Evolutionary conservation across 352 stramenopile genomes (phyloP), one percentile per base, ranked within the genome.

Genomic region (Pythium coloratum): DNA sequence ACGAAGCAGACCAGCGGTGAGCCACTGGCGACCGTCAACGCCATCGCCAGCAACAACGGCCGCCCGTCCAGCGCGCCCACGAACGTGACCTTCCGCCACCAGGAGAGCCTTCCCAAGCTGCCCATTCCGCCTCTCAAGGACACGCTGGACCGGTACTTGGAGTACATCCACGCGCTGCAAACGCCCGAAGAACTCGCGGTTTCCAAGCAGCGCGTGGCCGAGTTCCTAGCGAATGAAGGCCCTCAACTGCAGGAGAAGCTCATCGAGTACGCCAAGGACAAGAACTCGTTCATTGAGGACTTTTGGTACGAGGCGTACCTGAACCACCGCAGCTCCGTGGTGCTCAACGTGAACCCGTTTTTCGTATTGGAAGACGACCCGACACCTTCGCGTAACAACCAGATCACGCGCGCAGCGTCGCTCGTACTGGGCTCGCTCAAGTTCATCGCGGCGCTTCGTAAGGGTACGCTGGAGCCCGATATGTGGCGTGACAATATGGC

Each of bases 231-330:
- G 13, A 75, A 66, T 9, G 87, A 92, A 58, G 96, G 95, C 16
- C 87, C 91, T 18, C 67, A 67, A 50, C 72, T 95, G 55, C 87
- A 95, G 64, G 57, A 74, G 56, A 78, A 92, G 56, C 71, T 95
- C 55, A 78, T 91, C 13, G 76, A 77, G 53, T 93, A 95, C 67
- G 84, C 78, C 46, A 67, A 80, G 60, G 78, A 93, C 75, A 90
- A 92, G 72, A 76, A 79, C 58, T 89, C 76, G 42, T 95, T 85
- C 76, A 95, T 95, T 55, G 87, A 95, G 61, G 94, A 97, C 72
- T 99, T 98, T 76, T 99, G 96, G 95, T 96, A 95, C 69, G 96
- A 99, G 64, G 86, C 91, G 34, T 99, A 99, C 73, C 74, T 99
- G 7, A 95, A 93, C 69, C 90, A 95, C 55, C 88, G 97, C 74